phyloP scores from a whole-genome alignment of 1,284 basidiomycete genomes.

The Apiotrichum brassicae region DNA sequence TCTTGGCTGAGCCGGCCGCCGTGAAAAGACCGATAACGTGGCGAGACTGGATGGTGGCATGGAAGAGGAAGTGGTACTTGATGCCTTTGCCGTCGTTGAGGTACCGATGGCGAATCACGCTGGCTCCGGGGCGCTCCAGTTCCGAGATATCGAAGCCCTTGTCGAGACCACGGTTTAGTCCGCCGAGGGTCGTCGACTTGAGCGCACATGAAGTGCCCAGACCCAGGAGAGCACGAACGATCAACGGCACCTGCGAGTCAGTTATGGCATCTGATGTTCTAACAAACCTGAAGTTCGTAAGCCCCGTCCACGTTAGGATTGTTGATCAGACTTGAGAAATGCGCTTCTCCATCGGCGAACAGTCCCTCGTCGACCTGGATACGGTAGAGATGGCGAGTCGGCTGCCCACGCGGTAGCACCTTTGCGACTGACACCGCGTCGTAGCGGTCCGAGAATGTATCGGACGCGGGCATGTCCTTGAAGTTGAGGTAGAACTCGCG shows the following conservation, averaged over 20 bases:
- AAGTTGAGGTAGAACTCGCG: conserved; percentile 91
- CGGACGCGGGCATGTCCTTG: conserved; percentile 58
- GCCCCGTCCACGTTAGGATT: conserved; percentile 94
- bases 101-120: conserved; percentile 63
- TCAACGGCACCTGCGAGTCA: conserved; percentile 65
- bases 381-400: conserved; percentile 74
- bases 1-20: conserved; percentile 62
- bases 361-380: conserved; percentile 76
- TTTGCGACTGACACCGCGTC: conserved; percentile 65
- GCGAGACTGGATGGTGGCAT: conserved; percentile 67
- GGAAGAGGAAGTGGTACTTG: conserved; percentile 88
- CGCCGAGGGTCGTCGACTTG: conserved; percentile 58
- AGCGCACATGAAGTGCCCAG: conserved; percentile 77
- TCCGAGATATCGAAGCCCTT: conserved; percentile 80
- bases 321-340: conserved; percentile 87
- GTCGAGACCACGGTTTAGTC: conserved; percentile 76
- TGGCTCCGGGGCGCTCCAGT: conserved; percentile 59
- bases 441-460: conserved; percentile 66
- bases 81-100: conserved; percentile 66
- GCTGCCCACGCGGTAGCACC: conserved; percentile 72
- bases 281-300: conserved; percentile 83
- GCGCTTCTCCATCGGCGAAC: conserved; percentile 76
- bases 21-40: conserved; percentile 90
- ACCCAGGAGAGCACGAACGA: conserved; percentile 73
- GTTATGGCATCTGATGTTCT: conserved; percentile 7